Evolutionary conservation across 805 yeast genomes (phyloP), one percentile per base, ranked within the genome.

Genomic region (Kazachstania taianensis): DNA sequence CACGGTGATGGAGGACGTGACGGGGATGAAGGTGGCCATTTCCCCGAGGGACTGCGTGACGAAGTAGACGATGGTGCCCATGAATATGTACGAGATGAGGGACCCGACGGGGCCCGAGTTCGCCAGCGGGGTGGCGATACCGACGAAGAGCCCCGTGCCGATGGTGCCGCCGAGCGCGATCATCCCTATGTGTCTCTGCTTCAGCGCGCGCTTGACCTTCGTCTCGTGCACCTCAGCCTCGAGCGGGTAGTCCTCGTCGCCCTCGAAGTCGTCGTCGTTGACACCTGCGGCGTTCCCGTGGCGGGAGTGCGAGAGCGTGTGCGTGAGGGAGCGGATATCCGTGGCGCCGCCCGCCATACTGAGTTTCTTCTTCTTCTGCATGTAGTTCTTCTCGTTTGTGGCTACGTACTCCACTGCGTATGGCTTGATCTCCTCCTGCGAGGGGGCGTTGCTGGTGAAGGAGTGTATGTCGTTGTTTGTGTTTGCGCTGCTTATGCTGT

Each of bases 121-220:
- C 2, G 63, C 48, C 26, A 78, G 55, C 2, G 80, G 73, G 9
- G 65, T 51, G n/a, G 76, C 66, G 34, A 78, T 73, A 46, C 79
- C 75, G 30, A 78, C 71, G 57, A 78, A 75, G 31, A 77, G 62
- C 52, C 83, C 83, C 1, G 83, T 77, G 46, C 83, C 84, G 44
- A 78, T 78, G 25, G 83, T 75, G 41, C 84, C 84, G 41, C 84
- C 85, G 18, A 78, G 62, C 32, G 83, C 81, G 49, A 78, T 73
- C 82, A 78, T 76, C 20, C 79, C 69, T 25, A 78, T 71, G 44
- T 76, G 82, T 49, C 84, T 63, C 16, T 78, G 70, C 47, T 74
- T 74, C 41, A 78, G 62, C 24, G 66, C 70, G 53, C 83, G 63
- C 46, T 70, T 69, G 36, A 72, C 75, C 45, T 70, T 67, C 15